These are phyloP conservation scores for Phytophthora ohioensis DNA, from an alignment of 352 stramenopile genomes.

Conservation along the genomic window DNA sequence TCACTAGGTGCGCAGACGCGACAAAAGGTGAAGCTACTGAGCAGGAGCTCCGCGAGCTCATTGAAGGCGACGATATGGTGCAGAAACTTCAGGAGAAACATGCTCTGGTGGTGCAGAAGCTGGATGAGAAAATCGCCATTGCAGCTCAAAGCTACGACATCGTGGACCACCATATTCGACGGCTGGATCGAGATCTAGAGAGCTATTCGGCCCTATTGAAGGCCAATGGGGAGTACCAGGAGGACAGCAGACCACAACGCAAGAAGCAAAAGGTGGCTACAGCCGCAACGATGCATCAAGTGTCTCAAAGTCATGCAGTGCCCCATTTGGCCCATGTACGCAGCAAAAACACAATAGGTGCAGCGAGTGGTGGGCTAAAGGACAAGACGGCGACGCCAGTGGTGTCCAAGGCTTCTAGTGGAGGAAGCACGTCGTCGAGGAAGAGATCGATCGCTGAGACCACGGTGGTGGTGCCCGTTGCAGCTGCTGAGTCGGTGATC, in stretches of 20 bases:
- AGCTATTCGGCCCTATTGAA: slow-evolving; percentile 77
- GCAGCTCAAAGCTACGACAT: slow-evolving; percentile 88
- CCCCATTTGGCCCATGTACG: slow-evolving; percentile 30
- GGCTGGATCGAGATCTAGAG: slow-evolving; percentile 80
- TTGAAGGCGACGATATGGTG: slow-evolving; percentile 63
- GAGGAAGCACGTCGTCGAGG: slow-evolving; percentile 30
- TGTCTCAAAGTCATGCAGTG: slow-evolving; percentile 30
- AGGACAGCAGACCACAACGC: slow-evolving; percentile 59
- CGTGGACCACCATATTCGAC: slow-evolving; percentile 88
- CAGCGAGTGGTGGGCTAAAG: slow-evolving; percentile 24
- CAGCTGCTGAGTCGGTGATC: slow-evolving; percentile 28
- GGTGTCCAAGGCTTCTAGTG: slow-evolving; percentile 28
- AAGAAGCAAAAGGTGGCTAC: slow-evolving; percentile 64
- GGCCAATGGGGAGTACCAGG: slow-evolving; percentile 82
- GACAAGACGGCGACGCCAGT: slow-evolving; percentile 26
- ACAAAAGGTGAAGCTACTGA: slow-evolving; percentile 64
- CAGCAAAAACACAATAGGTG: slow-evolving; percentile 43
- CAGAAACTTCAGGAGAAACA: slow-evolving; percentile 62
- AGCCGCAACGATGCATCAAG: slow-evolving; percentile 25
- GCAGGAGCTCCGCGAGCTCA: slow-evolving; percentile 69
- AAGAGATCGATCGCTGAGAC: slow-evolving; percentile 66
- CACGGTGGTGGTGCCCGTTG: slow-evolving; percentile 32
- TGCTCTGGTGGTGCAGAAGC: slow-evolving; percentile 81
- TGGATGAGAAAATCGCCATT: slow-evolving; percentile 91
- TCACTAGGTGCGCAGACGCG: slow-evolving; percentile 63